These are phyloP conservation scores for Tricholoma terreum DNA, from an alignment of 768 basidiomycete genomes.

Conservation along the genomic window DNA sequence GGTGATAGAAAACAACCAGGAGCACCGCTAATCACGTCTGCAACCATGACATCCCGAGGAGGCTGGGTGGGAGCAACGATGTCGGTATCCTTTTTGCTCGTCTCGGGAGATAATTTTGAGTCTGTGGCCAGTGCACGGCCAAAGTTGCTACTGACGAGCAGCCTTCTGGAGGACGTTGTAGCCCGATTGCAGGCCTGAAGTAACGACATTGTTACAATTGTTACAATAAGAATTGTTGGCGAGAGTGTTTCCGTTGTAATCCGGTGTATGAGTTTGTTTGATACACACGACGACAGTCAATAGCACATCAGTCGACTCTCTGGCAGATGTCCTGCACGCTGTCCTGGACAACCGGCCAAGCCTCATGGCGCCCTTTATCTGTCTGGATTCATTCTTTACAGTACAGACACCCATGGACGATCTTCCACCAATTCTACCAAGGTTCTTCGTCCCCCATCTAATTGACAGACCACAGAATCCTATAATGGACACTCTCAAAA, in stretches of 20 bases:
- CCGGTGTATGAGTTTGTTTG: background rate
- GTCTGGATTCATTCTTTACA: slow-evolving; percentile 1
- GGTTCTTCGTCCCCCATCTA: slow-evolving; percentile 64
- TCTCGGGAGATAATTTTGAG: slow-evolving; percentile 24
- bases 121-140: slow-evolving; percentile 31
- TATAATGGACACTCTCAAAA: slow-evolving; percentile 57
- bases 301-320: too few species aligned
- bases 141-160: slow-evolving; percentile 16
- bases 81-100: slow-evolving; percentile 33
- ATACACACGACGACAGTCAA: background rate
- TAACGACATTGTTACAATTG: slow-evolving; percentile 50
- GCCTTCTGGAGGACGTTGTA: slow-evolving; percentile 22
- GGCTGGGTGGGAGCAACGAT: slow-evolving; percentile 42
- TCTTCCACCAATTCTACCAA: slow-evolving; percentile 40
- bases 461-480: slow-evolving; percentile 77
- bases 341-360: too few species aligned
- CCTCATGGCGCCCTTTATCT: too few species aligned
- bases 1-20: slow-evolving; percentile 52
- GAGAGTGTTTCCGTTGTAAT: background rate
- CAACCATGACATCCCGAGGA: slow-evolving; percentile 64
- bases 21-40: slow-evolving; percentile 83
- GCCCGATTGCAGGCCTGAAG: slow-evolving; percentile 43
- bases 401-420: slow-evolving; percentile 16
- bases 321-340: too few species aligned
- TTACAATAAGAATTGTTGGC: too few species aligned